Base-by-base conservation (phyloP, 2,329 filamentous ascomycete species). In the Xylaria sp. region DNA sequence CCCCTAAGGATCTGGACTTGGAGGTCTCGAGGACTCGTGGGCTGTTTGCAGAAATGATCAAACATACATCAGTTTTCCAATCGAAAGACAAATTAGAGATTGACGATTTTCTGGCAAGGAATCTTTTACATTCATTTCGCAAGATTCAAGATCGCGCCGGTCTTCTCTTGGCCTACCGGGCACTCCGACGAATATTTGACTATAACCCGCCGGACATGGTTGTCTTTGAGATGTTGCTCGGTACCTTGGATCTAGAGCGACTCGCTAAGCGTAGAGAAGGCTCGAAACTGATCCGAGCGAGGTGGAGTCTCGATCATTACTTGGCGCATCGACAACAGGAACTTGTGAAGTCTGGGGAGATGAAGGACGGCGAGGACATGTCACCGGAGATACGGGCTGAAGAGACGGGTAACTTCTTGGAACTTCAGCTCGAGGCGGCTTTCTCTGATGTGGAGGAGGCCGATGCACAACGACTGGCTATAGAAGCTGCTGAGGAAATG, bases 71-170 rank as follows among this genome's bases (percentile, higher is more conserved):
- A 10, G 74, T 82, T 6, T 84, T 84, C 63, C 78, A 52, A 70
- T 75, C 1, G 75, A 76, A 10, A 73, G 77, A 62, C 75, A 55
- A 25, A 1, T 33, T 54, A 29, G 43, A 33, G 11, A 53, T 83
- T 38, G 78, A 84, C 65, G 72, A 75, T 3, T 78, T 83, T 59
- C 74, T 85, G 21, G 81, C 79, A 7, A 79, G 80, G 64, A 81
- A 78, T 66, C 78, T 83, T 17, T 70, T 84, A 11, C 82, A 84
- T 68, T 81, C 81, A 1, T 83, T 84, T 71, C 81, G 81, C 46
- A 78, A 78, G 29, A 67, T 82, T 3, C 66, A 74, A 23, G 82
- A 84, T 64, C 67, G 70, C n/a, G 67, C 75, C 4, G 82, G 82
- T 46, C 73, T 83, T 52, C 68, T 83, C 41, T 74, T 83, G 5